Evolutionary conservation across 805 yeast genomes (phyloP).

Genomic region (Sungouiozyma ichnusensis): DNA sequence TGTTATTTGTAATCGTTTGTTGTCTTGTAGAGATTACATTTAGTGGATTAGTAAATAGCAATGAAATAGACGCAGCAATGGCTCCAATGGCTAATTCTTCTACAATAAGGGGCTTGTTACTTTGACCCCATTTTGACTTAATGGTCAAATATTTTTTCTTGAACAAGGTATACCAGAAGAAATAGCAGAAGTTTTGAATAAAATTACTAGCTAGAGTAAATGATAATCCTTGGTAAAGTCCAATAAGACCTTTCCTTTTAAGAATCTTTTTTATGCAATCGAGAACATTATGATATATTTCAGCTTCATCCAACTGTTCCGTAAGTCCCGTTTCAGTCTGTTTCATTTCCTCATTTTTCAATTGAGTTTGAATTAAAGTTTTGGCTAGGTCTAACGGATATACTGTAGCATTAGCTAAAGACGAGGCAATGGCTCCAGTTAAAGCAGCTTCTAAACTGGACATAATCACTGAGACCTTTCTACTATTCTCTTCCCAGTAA

Average conservation of each 20-base stretch:
- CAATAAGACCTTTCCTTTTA: conserved; percentile 46
- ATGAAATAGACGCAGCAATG: conserved; percentile 72
- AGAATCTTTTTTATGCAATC: conserved; percentile 57
- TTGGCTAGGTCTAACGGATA: conserved; percentile 75
- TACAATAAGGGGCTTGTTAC: conserved; percentile 36
- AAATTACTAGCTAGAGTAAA: conserved; percentile 64
- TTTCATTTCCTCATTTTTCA: conserved; percentile 9
- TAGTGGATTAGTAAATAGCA: conserved; percentile 72
- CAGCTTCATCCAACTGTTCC: too few species aligned
- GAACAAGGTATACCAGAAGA: conserved; percentile 76
- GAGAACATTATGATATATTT: conserved; percentile 42
- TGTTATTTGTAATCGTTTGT: conserved; percentile 39
- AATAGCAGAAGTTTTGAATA: conserved; percentile 70
- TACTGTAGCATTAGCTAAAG: conserved; percentile 64
- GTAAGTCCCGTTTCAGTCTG: conserved; percentile 1
- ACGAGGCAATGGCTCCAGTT: conserved; percentile 75
- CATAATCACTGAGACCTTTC: too few species aligned
- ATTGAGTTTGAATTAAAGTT: conserved; percentile 66
- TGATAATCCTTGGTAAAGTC: conserved; percentile 63
- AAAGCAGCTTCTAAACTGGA: conserved; percentile 60
- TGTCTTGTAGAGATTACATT: conserved; percentile 60
- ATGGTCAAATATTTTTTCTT: conserved; percentile 40
- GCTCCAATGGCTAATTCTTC: conserved; percentile 69
- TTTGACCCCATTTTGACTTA: conserved; percentile 1
- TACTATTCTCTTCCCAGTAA: too few species aligned